These are phyloP conservation scores for Pseudohalonectria lignicola DNA, from an alignment of 2,329 filamentous ascomycete genomes.

Conservation along the genomic window DNA sequence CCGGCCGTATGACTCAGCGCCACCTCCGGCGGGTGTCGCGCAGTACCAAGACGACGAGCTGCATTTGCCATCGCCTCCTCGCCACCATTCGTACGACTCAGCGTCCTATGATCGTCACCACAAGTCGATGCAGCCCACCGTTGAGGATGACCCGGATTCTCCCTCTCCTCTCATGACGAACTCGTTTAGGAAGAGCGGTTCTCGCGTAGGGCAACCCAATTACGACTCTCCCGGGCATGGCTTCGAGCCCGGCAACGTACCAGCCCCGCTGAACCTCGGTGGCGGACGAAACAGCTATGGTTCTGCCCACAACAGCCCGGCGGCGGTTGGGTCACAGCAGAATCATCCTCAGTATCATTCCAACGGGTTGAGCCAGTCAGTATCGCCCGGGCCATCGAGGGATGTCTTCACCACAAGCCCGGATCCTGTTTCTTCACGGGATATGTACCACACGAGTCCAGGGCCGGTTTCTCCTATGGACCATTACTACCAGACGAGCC, in stretches of 20 bases:
- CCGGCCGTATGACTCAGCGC: conserved; percentile 36
- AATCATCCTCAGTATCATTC: conserved; percentile 16
- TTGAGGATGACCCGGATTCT: conserved; percentile 53
- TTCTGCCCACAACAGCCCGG: conserved; percentile 12
- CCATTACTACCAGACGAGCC: conserved; percentile 1
- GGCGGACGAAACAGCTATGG: too few species aligned
- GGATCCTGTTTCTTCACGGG: not conserved
- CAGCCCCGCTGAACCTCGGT: conserved; percentile 34
- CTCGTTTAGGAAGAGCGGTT: conserved; percentile 14
- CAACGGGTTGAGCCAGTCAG: conserved; percentile 15
- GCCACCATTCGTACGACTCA: conserved; percentile 40
- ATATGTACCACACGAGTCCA: not conserved
- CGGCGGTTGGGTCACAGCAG: conserved; percentile 9
- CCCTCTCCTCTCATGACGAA: conserved; percentile 17
- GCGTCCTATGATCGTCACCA: conserved; percentile 32
- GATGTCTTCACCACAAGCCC: conserved; percentile 1
- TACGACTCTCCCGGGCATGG: too few species aligned
- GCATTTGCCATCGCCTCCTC: conserved; percentile 21
- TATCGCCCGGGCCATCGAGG: conserved; percentile 7
- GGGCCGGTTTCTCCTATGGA: not conserved
- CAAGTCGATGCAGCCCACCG: conserved; percentile 50
- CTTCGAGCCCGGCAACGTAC: conserved; percentile 26
- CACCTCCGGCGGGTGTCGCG: conserved; percentile 18
- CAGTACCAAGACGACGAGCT: conserved; percentile 19
- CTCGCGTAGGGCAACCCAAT: too few species aligned